These are phyloP conservation scores for Saccharomycopsis sp. DNA, from an alignment of 805 yeast species.

Conservation along the genomic window DNA sequence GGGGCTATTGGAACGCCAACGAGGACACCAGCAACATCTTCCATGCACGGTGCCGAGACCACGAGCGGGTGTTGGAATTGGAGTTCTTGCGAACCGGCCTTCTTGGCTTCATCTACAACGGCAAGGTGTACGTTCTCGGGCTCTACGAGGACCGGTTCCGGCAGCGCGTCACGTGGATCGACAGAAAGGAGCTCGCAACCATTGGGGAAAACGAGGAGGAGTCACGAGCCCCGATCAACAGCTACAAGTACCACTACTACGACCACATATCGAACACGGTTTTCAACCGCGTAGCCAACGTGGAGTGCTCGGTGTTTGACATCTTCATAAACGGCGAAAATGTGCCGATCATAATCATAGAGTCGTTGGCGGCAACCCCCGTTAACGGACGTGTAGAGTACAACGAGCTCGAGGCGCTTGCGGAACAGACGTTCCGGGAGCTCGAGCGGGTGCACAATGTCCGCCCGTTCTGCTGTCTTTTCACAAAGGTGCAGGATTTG, in stretches of 20 bases:
- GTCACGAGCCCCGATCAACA: constrained; percentile 16
- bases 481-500: constrained; percentile 71
- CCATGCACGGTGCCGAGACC: constrained; percentile 74
- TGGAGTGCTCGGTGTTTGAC: constrained; percentile 92
- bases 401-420: constrained; percentile 42
- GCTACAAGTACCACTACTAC: constrained; percentile 65
- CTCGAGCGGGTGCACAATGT: constrained; percentile 59
- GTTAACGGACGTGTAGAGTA: constrained; percentile 27
- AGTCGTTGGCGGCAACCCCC: constrained; percentile 50
- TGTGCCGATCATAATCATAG: constrained; percentile 79
- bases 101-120: constrained; percentile 81
- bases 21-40: constrained; percentile 68
- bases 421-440: constrained; percentile 38
- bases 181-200: constrained; percentile 30
- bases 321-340: constrained; percentile 71
- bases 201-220: constrained; percentile 20
- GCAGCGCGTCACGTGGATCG: constrained; percentile 65
- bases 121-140: constrained; percentile 83
- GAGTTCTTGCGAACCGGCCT: constrained; percentile 87
- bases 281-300: constrained; percentile 71
- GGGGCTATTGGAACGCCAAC: constrained; percentile 75
- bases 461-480: constrained; percentile 72
- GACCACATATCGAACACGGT: constrained; percentile 82
- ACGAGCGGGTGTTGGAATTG: constrained; percentile 60
- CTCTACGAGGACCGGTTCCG: constrained; percentile 86